These are phyloP conservation scores for Tritrichomonas musculus DNA, from an alignment of 208 protist species.

Conservation along the genomic window DNA sequence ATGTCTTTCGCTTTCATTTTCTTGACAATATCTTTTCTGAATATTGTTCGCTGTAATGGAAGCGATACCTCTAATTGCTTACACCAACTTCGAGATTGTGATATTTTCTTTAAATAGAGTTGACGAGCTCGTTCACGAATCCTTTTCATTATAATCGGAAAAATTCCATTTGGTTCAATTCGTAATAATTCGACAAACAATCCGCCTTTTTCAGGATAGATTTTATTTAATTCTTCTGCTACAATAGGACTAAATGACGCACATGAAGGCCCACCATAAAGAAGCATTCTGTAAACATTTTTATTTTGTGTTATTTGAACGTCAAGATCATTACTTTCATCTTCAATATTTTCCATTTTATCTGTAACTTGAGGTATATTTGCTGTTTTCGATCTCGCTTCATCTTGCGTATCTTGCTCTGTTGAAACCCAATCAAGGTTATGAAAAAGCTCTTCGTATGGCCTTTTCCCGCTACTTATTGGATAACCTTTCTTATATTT, in stretches of 20 bases:
- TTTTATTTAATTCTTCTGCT: background rate
- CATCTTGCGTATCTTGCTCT: background rate
- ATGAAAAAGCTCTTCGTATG: background rate
- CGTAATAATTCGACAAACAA: background rate
- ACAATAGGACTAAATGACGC: background rate
- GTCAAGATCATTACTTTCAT: background rate
- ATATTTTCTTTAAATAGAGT: background rate
- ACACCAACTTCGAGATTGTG: background rate
- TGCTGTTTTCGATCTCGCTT: background rate
- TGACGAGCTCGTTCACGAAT: background rate
- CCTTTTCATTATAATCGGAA: background rate
- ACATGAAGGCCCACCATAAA: background rate
- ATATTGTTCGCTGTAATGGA: background rate
- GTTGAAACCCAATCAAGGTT: background rate
- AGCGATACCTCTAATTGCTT: background rate
- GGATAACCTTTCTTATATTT: background rate
- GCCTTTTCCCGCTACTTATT: background rate
- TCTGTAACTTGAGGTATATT: background rate
- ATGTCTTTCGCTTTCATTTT: no score
- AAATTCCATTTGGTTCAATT: background rate
- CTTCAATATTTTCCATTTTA: background rate
- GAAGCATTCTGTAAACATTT: background rate
- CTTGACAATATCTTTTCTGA: no score
- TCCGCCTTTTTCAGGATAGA: background rate
- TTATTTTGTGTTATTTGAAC: background rate